Evolutionary conservation across 306 rosid species (phyloP).

Genomic region (Myrica gale): DNA sequence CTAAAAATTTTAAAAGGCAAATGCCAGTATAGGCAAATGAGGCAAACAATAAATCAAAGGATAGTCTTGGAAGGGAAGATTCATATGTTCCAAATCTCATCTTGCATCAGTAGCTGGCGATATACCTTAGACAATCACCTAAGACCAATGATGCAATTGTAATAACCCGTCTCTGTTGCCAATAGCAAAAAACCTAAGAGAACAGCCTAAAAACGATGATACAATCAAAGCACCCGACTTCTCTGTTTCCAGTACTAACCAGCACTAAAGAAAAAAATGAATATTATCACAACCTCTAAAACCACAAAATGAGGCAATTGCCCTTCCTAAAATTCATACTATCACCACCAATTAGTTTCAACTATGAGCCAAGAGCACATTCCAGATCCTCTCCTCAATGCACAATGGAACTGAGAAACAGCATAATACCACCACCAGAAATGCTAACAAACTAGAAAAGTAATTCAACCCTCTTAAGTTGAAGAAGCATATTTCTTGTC

Average conservation of each 20-base stretch:
- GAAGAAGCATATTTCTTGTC: slow-evolving; percentile 6
- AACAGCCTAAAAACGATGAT: not conserved
- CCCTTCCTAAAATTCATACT: not conserved
- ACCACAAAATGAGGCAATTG: not conserved
- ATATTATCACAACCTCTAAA: not conserved
- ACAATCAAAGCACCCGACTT: not conserved
- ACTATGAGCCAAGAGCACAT: slow-evolving; percentile 15
- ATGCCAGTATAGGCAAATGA: not conserved
- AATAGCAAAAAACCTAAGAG: not conserved
- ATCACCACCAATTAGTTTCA: not conserved
- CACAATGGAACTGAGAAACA: not conserved
- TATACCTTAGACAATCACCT: not conserved
- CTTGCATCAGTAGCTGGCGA: not conserved
- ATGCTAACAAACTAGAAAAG: slow-evolving; percentile 20
- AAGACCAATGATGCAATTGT: not conserved
- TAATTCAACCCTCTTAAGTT: slow-evolving; percentile 23
- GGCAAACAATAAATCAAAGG: not conserved
- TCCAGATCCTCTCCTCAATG: slow-evolving; percentile 7
- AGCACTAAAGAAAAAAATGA: not conserved
- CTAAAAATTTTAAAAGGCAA: not conserved
- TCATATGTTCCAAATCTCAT: not conserved
- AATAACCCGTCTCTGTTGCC: not conserved
- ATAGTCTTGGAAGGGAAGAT: not conserved
- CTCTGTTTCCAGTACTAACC: not conserved
- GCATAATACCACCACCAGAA: slow-evolving; percentile 13